Evolutionary conservation across 257 asterid species (phyloP).

Genomic region (Coffea eugenioides): DNA sequence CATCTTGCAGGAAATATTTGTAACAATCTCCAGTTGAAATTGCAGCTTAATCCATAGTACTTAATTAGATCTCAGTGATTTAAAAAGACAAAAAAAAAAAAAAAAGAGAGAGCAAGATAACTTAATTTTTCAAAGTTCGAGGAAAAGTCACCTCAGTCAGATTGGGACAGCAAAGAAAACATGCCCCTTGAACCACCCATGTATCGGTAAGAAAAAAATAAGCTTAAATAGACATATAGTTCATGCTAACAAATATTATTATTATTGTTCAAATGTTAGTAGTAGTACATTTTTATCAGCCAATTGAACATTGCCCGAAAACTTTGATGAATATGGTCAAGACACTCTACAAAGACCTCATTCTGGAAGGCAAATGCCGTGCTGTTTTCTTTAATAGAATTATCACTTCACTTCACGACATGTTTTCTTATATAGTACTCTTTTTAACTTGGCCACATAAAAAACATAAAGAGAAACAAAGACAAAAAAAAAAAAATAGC

Average conservation of each 20-base stretch:
- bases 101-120: no score
- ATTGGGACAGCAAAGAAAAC: neutral
- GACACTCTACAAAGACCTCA: neutral
- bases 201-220: no score
- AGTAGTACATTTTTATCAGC: neutral
- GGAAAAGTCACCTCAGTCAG: neutral
- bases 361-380: neutral
- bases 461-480: neutral
- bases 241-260: neutral
- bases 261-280: neutral
- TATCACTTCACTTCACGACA: neutral
- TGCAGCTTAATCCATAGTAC: neutral
- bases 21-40: neutral
- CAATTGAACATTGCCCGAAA: neutral
- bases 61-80: neutral
- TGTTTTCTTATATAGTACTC: neutral
- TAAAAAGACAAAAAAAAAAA: no score
- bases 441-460: neutral
- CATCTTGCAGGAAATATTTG: neutral
- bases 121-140: no score
- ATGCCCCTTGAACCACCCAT: neutral
- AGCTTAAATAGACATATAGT: neutral
- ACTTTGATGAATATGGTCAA: neutral
- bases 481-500: neutral
- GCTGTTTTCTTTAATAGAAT: no score